phyloP scores from a whole-genome alignment of 805 yeast species.

The Metschnikowia matae region DNA sequence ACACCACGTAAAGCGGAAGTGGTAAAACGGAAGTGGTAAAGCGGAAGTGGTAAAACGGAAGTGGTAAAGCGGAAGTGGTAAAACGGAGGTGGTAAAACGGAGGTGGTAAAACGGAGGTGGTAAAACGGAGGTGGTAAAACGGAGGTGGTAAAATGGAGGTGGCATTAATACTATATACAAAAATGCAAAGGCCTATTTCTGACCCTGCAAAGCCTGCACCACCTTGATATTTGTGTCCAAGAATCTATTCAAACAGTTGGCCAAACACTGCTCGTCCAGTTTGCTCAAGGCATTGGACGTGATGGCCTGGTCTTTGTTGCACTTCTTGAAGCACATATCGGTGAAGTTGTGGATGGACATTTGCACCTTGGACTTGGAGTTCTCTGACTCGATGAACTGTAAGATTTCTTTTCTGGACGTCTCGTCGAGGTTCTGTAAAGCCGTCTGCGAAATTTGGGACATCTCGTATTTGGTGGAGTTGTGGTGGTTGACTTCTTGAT shows the following conservation, averaged over 20 bases:
- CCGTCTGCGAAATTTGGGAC: conserved; percentile 35
- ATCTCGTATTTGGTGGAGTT: conserved; percentile 13
- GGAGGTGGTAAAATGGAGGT: too few species aligned
- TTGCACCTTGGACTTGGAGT: conserved; percentile 83
- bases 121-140: too few species aligned
- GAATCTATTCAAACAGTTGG: conserved; percentile 79
- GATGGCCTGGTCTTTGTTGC: conserved; percentile 49
- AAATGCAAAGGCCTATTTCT: conserved; percentile 15
- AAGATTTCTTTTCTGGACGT: conserved; percentile 68
- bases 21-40: too few species aligned
- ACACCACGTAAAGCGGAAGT: neutral
- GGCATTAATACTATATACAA: conserved; percentile 7
- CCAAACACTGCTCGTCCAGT: conserved; percentile 68
- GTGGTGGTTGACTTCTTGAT: too few species aligned
- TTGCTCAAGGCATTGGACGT: conserved; percentile 46
- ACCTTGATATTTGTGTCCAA: conserved; percentile 84
- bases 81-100: too few species aligned
- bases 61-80: too few species aligned
- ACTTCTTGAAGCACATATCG: conserved; percentile 85
- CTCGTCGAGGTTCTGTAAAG: conserved; percentile 51
- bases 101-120: too few species aligned
- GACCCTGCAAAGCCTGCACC: conserved; percentile 52
- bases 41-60: too few species aligned
- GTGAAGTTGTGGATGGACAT: conserved; percentile 84
- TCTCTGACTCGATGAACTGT: conserved; percentile 75